Percentiles rank a stretch among this genome's conserved stretches.
These are phyloP conservation scores for Rhizophlyctis rosea DNA, from an alignment of 192 early-diverging fungal genomes.

Conservation along the genomic window DNA sequence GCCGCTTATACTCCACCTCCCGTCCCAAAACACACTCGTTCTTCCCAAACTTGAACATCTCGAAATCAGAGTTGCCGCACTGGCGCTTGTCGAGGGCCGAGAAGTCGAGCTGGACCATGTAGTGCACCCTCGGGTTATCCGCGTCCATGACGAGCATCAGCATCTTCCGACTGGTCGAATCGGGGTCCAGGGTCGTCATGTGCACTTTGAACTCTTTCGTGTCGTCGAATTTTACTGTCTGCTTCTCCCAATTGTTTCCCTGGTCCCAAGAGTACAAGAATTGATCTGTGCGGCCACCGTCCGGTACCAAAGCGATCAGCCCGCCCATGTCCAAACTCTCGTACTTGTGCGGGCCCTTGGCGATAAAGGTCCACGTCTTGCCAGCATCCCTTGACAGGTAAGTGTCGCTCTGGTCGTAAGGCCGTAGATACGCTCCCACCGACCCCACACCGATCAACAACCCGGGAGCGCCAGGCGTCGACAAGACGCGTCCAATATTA, in stretches of 20 bases:
- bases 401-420: slow-evolving; percentile 72
- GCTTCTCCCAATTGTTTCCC: slow-evolving; percentile 68
- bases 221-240: slow-evolving; percentile 37
- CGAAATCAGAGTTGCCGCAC: slow-evolving; percentile 75
- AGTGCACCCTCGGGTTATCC: slow-evolving; percentile 17
- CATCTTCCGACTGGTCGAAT: slow-evolving; percentile 72
- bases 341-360: slow-evolving; percentile 61
- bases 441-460: slow-evolving; percentile 88
- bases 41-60: slow-evolving; percentile 62
- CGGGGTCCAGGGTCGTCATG: slow-evolving; percentile 75
- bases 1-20: slow-evolving; percentile 65
- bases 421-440: slow-evolving; percentile 68
- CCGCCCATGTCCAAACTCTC: slow-evolving; percentile 88
- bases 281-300: slow-evolving; percentile 54
- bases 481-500: slow-evolving; percentile 71
- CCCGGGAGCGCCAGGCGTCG: slow-evolving; percentile 70
- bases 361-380: slow-evolving; percentile 73
- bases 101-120: slow-evolving; percentile 74
- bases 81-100: slow-evolving; percentile 50
- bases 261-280: slow-evolving; percentile 75
- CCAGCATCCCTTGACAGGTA: slow-evolving; percentile 87
- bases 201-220: slow-evolving; percentile 37
- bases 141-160: slow-evolving; percentile 51
- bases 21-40: slow-evolving; percentile 80
- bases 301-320: slow-evolving; percentile 66